Conservation (phyloP, 257 asterid genomes). For the Plectranthus barbatus region DNA sequence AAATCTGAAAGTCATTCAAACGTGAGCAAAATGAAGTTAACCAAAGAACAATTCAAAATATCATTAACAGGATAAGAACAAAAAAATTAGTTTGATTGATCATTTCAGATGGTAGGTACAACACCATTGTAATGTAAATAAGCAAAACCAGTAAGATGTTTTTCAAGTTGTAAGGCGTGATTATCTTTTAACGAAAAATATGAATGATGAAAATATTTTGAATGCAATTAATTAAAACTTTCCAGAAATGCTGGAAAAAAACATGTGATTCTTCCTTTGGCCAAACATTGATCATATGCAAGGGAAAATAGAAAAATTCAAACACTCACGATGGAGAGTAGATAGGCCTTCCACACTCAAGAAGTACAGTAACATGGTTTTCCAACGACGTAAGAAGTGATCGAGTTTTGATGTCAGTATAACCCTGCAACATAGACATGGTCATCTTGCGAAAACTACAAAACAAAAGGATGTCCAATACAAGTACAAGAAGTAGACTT, state of each 20-base stretch:
- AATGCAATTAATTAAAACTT: no score
- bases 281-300: neutral
- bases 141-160: neutral
- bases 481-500: constrained; percentile 16
- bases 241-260: no score
- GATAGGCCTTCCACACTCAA: constrained; percentile 68
- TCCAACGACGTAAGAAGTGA: constrained; percentile 86
- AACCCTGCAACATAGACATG: constrained; percentile 47
- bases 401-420: constrained; percentile 77
- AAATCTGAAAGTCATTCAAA: constrained; percentile 33
- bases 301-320: neutral
- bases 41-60: neutral
- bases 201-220: neutral
- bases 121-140: neutral
- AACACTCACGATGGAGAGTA: constrained; percentile 68
- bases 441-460: constrained; percentile 1
- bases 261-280: neutral
- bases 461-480: neutral
- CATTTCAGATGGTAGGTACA: neutral
- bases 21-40: neutral
- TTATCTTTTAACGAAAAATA: neutral
- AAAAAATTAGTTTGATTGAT: no score
- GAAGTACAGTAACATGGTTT: constrained; percentile 71
- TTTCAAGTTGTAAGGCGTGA: neutral
- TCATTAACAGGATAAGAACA: neutral